Percentiles rank a stretch among this genome's conserved stretches.
Conservation (phyloP, 2,329 filamentous ascomycete genomes). For the Pseudogymnoascus sp. region DNA sequence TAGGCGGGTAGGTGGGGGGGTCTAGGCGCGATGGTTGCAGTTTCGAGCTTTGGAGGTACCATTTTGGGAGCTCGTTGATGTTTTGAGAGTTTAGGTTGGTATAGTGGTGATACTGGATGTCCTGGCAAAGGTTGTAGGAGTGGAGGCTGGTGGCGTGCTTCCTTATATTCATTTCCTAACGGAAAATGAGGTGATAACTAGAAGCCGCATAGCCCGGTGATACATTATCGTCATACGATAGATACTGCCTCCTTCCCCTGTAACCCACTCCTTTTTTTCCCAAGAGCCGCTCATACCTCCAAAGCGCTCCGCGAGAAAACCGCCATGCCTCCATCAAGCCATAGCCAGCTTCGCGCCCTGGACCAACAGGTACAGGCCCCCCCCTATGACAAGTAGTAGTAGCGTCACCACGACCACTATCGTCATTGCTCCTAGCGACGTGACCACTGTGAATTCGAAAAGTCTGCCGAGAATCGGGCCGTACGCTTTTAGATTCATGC, state of each 20-base stretch:
- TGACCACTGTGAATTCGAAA: background rate
- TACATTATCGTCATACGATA: background rate
- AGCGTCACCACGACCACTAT: background rate
- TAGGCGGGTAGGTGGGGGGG: no score
- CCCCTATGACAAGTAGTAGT: background rate
- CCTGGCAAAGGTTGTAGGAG: no score
- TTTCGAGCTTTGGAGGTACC: background rate
- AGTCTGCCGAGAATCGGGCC: background rate
- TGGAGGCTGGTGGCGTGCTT: background rate
- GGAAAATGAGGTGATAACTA: background rate
- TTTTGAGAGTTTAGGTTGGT: background rate
- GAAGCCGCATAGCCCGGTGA: background rate
- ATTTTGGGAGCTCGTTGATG: background rate
- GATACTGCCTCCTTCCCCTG: background rate
- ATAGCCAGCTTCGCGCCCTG: background rate
- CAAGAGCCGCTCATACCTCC: background rate
- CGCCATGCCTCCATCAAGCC: background rate
- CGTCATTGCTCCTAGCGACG: background rate
- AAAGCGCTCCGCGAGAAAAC: background rate
- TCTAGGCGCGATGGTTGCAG: no score
- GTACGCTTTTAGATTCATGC: background rate
- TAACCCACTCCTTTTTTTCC: background rate
- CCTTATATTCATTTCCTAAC: background rate
- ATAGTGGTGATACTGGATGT: no score
- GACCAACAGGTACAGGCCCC: background rate